phyloP scores from a whole-genome alignment of 306 rosid species.

The Abrus precatorius region DNA sequence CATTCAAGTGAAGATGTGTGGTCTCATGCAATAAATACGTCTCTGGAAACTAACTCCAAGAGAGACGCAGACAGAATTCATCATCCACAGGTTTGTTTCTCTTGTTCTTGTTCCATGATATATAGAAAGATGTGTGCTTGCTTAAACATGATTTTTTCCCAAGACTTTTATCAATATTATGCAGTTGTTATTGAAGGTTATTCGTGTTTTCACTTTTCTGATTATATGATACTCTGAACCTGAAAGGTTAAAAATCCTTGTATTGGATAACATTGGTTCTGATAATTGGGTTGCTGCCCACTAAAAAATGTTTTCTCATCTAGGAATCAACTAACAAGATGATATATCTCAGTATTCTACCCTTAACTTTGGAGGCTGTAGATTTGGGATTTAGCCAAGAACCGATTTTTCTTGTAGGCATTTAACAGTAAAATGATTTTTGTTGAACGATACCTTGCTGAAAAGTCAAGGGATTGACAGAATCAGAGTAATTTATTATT shows the following conservation, averaged over 20 bases:
- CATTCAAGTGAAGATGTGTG: slow-evolving; percentile 59
- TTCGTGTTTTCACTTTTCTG: background rate
- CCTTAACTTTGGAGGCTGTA: slow-evolving; percentile 13
- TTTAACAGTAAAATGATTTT: background rate
- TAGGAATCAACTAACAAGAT: background rate
- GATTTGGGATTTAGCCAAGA: slow-evolving; percentile 11
- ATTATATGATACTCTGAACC: background rate
- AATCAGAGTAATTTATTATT: slow-evolving; percentile 1
- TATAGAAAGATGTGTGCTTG: slow-evolving; percentile 1
- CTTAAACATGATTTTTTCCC: background rate
- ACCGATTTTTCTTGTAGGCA: background rate
- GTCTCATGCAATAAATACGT: slow-evolving; percentile 43
- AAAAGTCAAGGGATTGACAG: background rate
- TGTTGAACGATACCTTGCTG: background rate
- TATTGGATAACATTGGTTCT: slow-evolving; percentile 3
- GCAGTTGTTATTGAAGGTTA: slow-evolving; percentile 11
- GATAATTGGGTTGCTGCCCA: background rate
- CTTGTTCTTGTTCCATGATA: slow-evolving; percentile 32
- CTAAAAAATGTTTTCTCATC: background rate
- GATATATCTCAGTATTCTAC: background rate
- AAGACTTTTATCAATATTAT: slow-evolving; percentile 1
- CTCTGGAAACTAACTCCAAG: slow-evolving; percentile 51
- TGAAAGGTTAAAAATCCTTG: background rate
- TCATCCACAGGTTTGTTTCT: slow-evolving; percentile 57
- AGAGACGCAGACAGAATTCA: slow-evolving; percentile 54